Conservation (phyloP, 176 grass and related monocot species). For the Canna indica region DNA sequence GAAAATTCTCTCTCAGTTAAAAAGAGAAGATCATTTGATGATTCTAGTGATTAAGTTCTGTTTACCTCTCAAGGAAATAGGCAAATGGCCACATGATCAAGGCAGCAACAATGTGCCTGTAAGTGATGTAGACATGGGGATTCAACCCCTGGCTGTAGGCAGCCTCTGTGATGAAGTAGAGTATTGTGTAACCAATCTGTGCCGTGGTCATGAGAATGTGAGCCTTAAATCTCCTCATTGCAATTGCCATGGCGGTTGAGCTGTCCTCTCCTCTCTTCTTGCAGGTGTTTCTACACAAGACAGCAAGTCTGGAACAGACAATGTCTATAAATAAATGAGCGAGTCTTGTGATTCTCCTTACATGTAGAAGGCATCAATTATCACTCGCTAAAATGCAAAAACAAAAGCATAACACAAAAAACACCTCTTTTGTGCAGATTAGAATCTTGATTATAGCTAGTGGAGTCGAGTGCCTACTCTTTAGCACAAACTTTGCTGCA, state of each 20-base stretch:
- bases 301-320: too few relatives aligned
- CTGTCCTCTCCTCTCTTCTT: too few relatives aligned
- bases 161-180: constrained; percentile 90
- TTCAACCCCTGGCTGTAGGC: constrained; percentile 64
- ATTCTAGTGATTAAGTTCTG: neutral
- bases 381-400: too few relatives aligned
- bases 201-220: constrained; percentile 59
- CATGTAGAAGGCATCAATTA: too few relatives aligned
- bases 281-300: too few relatives aligned
- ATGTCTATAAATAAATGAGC: too few relatives aligned
- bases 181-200: constrained; percentile 73
- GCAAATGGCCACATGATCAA: constrained; percentile 59
- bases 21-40: neutral
- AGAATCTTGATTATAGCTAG: too few relatives aligned
- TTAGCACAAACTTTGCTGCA: too few relatives aligned
- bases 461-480: too few relatives aligned
- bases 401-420: too few relatives aligned
- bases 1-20: neutral
- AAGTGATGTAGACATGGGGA: constrained; percentile 68
- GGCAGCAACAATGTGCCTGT: constrained; percentile 50
- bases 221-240: constrained; percentile 42
- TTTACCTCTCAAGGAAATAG: constrained; percentile 76
- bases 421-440: too few relatives aligned
- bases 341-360: too few relatives aligned
- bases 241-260: neutral